phyloP scores from a whole-genome alignment of 2,329 filamentous ascomycete species.

The Celoporthe dispersa region DNA sequence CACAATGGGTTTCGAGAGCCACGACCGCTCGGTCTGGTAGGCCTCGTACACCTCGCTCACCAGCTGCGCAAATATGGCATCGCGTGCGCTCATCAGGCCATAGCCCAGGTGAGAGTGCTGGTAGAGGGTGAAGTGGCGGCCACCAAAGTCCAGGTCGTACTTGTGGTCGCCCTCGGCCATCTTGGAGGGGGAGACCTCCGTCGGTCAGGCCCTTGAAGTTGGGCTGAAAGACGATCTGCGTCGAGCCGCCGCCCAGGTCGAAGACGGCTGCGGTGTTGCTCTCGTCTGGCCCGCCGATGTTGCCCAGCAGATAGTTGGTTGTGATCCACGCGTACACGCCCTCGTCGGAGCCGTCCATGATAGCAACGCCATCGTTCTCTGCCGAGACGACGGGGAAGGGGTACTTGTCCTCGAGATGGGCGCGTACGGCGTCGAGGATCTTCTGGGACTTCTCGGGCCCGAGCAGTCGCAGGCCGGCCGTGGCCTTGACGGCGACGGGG shows the following conservation, averaged over 20 bases:
- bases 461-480: slow-evolving; percentile 87
- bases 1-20: slow-evolving; percentile 71
- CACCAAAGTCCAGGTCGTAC: slow-evolving; percentile 88
- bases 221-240: slow-evolving; percentile 98
- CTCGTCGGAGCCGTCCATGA: slow-evolving; percentile 97
- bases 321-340: slow-evolving; percentile 99
- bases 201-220: slow-evolving; percentile 76
- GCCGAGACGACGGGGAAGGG: slow-evolving; percentile 92
- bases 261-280: slow-evolving; percentile 92
- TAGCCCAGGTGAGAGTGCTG: slow-evolving; percentile 98
- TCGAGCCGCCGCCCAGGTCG: slow-evolving; percentile 94
- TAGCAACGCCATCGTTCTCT: slow-evolving; percentile 85
- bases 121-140: slow-evolving; percentile 89
- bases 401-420: slow-evolving; percentile 82
- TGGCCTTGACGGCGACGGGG: slow-evolving; percentile 96
- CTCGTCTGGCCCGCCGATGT: slow-evolving; percentile 91
- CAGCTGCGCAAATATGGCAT: slow-evolving; percentile 78
- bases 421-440: slow-evolving; percentile 84
- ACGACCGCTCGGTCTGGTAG: slow-evolving; percentile 64
- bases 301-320: slow-evolving; percentile 96
- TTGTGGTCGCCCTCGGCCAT: slow-evolving; percentile 93
- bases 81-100: slow-evolving; percentile 92
- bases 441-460: slow-evolving; percentile 79
- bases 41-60: slow-evolving; percentile 72
- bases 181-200: slow-evolving; percentile 83